Conservation (phyloP, 768 basidiomycete species). For the Russula emetica region DNA sequence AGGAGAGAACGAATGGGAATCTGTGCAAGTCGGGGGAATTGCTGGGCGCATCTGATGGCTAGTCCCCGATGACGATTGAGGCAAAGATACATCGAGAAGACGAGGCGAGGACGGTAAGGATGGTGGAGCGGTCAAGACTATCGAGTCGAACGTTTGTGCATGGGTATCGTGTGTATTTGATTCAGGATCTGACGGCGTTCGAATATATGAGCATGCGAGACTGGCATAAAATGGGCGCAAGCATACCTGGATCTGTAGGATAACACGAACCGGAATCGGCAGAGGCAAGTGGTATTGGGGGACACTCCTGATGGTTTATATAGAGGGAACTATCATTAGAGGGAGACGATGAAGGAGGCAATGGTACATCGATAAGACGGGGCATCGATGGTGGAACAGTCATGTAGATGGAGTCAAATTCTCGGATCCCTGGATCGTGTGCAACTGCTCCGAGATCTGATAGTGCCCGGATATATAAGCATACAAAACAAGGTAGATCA, state of each 20-base stretch:
- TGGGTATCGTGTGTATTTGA: neutral
- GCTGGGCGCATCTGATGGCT: neutral
- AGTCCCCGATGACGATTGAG: neutral
- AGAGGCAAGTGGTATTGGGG: no score
- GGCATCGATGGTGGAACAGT: neutral
- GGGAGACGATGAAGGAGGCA: neutral
- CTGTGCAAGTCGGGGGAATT: neutral
- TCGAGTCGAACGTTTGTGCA: neutral
- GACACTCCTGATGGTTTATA: neutral
- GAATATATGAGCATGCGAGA: neutral
- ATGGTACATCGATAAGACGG: neutral
- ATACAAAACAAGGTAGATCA: neutral
- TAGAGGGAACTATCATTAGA: neutral
- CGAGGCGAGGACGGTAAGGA: neutral
- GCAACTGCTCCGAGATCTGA: neutral
- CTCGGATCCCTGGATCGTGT: neutral
- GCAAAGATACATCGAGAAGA: neutral
- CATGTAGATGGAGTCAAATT: conserved; percentile 3
- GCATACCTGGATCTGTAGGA: conserved; percentile 1
- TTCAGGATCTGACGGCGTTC: neutral
- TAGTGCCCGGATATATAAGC: neutral
- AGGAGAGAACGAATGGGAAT: no score
- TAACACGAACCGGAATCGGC: neutral
- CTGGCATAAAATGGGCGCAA: neutral
- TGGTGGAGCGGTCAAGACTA: conserved; percentile 2